phyloP scores from a whole-genome alignment of 2,329 filamentous ascomycete species.

The Nothopassalora personata region DNA sequence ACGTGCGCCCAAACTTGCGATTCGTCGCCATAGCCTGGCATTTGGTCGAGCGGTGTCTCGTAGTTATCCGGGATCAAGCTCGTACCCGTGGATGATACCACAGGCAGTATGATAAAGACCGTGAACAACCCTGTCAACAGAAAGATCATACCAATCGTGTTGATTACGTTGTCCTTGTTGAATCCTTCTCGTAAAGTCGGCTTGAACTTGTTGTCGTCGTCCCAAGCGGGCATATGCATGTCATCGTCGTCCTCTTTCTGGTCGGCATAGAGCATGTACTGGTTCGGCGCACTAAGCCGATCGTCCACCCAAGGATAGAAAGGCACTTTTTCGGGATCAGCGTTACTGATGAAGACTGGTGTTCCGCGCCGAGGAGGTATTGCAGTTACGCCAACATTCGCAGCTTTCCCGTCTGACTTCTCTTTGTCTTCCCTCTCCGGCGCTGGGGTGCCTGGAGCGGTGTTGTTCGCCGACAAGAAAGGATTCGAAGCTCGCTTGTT shows the following conservation, averaged over 20 bases:
- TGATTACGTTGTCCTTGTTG: slow-evolving; percentile 39
- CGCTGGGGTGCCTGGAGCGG: slow-evolving; percentile 19
- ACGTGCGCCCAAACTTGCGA: slow-evolving; percentile 42
- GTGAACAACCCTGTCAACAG: slow-evolving; percentile 45
- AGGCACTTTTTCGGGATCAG: slow-evolving; percentile 32
- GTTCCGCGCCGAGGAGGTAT: slow-evolving; percentile 16
- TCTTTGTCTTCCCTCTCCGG: slow-evolving; percentile 10
- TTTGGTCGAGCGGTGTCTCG: slow-evolving; percentile 38
- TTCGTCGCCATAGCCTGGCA: slow-evolving; percentile 28
- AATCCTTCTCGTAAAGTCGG: slow-evolving; percentile 43
- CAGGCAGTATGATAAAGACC: slow-evolving; percentile 48
- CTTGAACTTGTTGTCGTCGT: slow-evolving; percentile 44
- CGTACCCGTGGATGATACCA: slow-evolving; percentile 43
- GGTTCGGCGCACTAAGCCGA: slow-evolving; percentile 40
- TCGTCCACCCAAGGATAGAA: slow-evolving; percentile 45
- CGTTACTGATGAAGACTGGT: slow-evolving; percentile 28
- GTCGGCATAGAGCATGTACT: slow-evolving; percentile 45
- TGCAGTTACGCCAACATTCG: slow-evolving; percentile 10
- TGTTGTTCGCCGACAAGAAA: slow-evolving; percentile 21
- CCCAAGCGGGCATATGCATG: slow-evolving; percentile 49
- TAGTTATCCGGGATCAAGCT: slow-evolving; percentile 37
- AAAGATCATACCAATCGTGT: slow-evolving; percentile 40
- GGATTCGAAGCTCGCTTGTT: slow-evolving; percentile 25
- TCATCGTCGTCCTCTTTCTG: slow-evolving; percentile 51
- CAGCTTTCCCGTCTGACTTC: slow-evolving; percentile 9